A percentile compares a stretch with the other conserved stretches of the same genome.
These are phyloP conservation scores for Zygoascus sp. DNA, from an alignment of 1,139 yeast genomes.

Conservation along the genomic window DNA sequence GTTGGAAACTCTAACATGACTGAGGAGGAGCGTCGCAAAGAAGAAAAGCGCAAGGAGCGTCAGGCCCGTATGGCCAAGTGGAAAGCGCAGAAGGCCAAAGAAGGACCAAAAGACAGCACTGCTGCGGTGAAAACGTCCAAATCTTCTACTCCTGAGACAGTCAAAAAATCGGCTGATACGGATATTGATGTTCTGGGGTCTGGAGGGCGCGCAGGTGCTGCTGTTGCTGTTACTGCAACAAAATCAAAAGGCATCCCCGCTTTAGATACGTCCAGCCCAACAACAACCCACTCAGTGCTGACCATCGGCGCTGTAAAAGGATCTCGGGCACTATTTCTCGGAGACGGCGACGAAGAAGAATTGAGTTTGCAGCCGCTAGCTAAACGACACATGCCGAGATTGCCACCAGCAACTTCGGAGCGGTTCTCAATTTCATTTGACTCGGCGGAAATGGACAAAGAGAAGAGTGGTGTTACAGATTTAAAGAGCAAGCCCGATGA, in stretches of 20 bases:
- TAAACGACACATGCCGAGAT: neutral
- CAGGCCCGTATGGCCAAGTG: slow-evolving; percentile 37
- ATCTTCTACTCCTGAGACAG: neutral
- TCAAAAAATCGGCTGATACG: neutral
- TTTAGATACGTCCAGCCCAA: too few species aligned
- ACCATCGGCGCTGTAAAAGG: slow-evolving; percentile 6
- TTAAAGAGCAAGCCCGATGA: too few species aligned
- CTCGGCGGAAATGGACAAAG: too few species aligned
- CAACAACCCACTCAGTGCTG: too few species aligned
- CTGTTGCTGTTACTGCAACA: too few species aligned
- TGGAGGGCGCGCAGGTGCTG: too few species aligned
- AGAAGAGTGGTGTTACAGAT: too few species aligned
- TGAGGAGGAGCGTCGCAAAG: slow-evolving; percentile 19
- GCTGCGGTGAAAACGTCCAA: neutral
- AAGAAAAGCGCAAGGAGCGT: slow-evolving; percentile 33
- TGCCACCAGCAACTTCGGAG: neutral
- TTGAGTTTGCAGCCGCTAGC: neutral
- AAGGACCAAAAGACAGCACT: neutral
- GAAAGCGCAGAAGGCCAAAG: slow-evolving; percentile 26
- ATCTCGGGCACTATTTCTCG: slow-evolving; percentile 13
- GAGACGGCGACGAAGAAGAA: slow-evolving; percentile 16
- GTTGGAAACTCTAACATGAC: slow-evolving; percentile 7
- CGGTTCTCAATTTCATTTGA: too few species aligned
- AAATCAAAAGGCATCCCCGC: too few species aligned
- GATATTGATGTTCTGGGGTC: too few species aligned